Evolutionary conservation across 75 land plant species (phyloP), one percentile per base, ranked within the genome.

Genomic region (Isoetes taiwanensis): DNA sequence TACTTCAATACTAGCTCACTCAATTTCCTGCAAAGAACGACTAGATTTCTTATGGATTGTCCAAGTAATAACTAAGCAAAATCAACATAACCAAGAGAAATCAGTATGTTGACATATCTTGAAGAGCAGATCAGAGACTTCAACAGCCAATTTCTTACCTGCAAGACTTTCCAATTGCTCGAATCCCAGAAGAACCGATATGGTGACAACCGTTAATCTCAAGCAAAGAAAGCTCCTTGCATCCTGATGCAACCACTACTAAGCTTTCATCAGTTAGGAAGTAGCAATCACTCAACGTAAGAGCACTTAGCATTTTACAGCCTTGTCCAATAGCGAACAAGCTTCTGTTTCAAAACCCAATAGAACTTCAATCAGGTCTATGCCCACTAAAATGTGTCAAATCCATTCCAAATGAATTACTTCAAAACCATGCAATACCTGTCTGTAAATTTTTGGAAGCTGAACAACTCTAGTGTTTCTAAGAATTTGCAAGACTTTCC

Each of bases 151-250:
- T 14, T 37, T 9, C 76, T 30, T 69, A 87, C 94, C 52, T 48
- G 82, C 94, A 84, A 33, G 70, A 84, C 56, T 58, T 77, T 57
- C 90, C 95, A 72, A 88, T 66, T 38, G 73, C 76, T 42, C 75
- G 78, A 25, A 85, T 38, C 35, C 90, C 95, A 32, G 52, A 21
- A 32, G 85, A 70, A 43, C 75, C 80, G 69, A 88, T 85, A 25
- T 84, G 78, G 63, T 79, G 90, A 57, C 95, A 88, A 28, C 85
- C 85, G 73, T 85, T 85, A 0, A 88, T 63, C 59, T 88, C 95
- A 56, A 88, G 65, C 39, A 67, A 75, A 39, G 74, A 66, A 38
- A 88, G 78, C 26, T 69, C 69, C 0, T 68, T 63, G 59, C 95
- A 88, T 12, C 90, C 95, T 69, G 52, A 52, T 14, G 90, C 90